A percentile compares a stretch with the other conserved stretches of the same genome.
Conservation (phyloP, 768 basidiomycete species). For the Psilocybe tampanensis region DNA sequence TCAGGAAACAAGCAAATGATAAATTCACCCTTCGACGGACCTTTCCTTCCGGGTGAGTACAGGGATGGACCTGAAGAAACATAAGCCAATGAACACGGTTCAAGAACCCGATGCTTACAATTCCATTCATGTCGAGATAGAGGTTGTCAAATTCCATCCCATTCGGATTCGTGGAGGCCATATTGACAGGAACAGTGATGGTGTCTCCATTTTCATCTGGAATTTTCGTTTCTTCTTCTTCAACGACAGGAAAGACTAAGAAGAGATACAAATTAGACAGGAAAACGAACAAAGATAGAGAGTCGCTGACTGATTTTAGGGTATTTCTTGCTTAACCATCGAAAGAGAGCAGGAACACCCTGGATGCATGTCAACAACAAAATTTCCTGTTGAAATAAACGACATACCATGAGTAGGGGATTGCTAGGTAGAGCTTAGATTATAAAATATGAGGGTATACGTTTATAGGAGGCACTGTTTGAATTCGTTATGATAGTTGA, state of each 20-base stretch:
- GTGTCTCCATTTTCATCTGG: slow-evolving; percentile 67
- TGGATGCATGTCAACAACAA: slow-evolving; percentile 30
- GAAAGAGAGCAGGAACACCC: slow-evolving; percentile 98
- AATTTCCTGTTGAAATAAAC: neutral
- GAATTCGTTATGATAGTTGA: too few relatives aligned
- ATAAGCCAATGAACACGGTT: neutral
- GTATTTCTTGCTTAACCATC: slow-evolving; percentile 99
- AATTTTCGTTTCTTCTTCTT: slow-evolving; percentile 80
- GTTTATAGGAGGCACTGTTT: neutral
- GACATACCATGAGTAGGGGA: slow-evolving; percentile 9
- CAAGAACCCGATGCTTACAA: slow-evolving; percentile 55
- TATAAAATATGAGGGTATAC: slow-evolving; percentile 1
- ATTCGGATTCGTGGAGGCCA: slow-evolving; percentile 87
- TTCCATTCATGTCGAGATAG: slow-evolving; percentile 99
- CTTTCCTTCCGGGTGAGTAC: slow-evolving; percentile 98
- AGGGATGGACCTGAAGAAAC: slow-evolving; percentile 82
- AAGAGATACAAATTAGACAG: neutral
- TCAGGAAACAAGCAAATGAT: neutral
- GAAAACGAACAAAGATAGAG: neutral
- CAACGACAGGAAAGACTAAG: slow-evolving; percentile 75
- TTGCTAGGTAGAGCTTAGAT: neutral
- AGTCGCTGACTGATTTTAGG: slow-evolving; percentile 84
- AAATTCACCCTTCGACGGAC: slow-evolving; percentile 38
- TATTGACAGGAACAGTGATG: slow-evolving; percentile 78
- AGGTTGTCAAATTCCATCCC: slow-evolving; percentile 94